Percentiles rank a stretch among this genome's conserved stretches.
phyloP scores from a whole-genome alignment of 106 monocot genomes.

The Platanthera guangdongensis region DNA sequence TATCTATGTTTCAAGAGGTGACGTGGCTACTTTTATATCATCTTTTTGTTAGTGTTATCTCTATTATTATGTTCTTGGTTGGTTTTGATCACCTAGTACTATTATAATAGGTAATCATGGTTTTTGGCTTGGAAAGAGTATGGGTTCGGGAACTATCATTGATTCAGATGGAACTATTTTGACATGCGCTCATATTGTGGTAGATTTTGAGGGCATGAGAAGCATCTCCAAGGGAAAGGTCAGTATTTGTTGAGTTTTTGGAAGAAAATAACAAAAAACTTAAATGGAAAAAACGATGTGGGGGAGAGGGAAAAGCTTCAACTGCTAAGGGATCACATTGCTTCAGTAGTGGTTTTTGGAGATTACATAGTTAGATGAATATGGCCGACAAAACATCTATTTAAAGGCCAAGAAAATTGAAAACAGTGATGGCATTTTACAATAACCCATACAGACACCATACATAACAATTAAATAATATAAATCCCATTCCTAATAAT shows the following conservation, averaged over 20 bases:
- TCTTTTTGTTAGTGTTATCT: not conserved
- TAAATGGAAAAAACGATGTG: too few relatives aligned
- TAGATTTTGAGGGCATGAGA: constrained; percentile 36
- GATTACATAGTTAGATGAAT: too few relatives aligned
- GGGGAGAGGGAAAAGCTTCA: too few relatives aligned
- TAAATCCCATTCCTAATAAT: too few relatives aligned
- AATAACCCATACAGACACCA: too few relatives aligned
- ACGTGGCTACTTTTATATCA: not conserved
- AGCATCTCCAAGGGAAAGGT: constrained; percentile 52
- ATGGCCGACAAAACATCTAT: too few relatives aligned
- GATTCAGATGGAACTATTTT: constrained; percentile 90
- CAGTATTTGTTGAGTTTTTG: not conserved
- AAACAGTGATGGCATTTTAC: too few relatives aligned
- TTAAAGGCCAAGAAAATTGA: too few relatives aligned
- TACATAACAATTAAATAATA: too few relatives aligned
- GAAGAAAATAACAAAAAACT: too few relatives aligned
- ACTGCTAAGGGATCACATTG: too few relatives aligned
- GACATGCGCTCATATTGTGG: constrained; percentile 92
- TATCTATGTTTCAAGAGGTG: constrained; percentile 50
- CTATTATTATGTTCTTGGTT: not conserved
- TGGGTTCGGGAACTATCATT: constrained; percentile 89
- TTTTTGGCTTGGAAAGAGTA: constrained; percentile 47
- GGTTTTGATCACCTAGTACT: not conserved
- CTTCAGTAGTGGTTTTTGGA: too few relatives aligned
- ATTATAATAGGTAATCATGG: constrained; percentile 35